Conservation (phyloP, 2,329 filamentous ascomycete genomes). For the Fusarium neocosmosporiellum region DNA sequence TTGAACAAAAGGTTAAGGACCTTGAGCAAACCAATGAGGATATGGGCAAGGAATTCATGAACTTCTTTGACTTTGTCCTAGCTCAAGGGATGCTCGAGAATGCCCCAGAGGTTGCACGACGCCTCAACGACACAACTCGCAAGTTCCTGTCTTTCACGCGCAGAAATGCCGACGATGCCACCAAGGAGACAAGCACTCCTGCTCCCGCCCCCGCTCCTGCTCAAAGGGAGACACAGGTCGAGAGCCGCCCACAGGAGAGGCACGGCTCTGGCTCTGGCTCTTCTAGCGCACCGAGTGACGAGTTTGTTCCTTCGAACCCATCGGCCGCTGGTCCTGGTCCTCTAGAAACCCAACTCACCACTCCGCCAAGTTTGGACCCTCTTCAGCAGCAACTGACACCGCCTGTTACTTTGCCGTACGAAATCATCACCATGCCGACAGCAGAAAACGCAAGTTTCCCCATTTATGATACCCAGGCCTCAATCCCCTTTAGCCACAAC, state of each 20-base stretch:
- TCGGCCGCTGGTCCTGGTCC: neutral
- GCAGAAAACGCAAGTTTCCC: constrained; percentile 66
- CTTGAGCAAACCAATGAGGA: constrained; percentile 77
- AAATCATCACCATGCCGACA: constrained; percentile 63
- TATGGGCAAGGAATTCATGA: constrained; percentile 78
- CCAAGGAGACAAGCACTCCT: constrained; percentile 11
- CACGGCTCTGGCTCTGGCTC: constrained; percentile 8
- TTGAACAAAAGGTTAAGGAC: constrained; percentile 76
- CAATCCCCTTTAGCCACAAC: constrained; percentile 29
- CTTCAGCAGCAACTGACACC: constrained; percentile 33
- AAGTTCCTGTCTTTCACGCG: constrained; percentile 68
- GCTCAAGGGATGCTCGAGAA: constrained; percentile 67
- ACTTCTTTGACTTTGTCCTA: constrained; percentile 72
- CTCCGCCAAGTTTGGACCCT: constrained; percentile 20
- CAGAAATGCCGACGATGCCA: constrained; percentile 52
- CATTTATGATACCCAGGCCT: constrained; percentile 44
- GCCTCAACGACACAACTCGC: constrained; percentile 67
- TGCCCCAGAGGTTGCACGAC: constrained; percentile 66
- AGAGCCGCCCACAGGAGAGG: constrained; percentile 1
- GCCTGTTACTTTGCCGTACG: constrained; percentile 49
- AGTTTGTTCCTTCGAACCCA: neutral
- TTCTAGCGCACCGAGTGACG: constrained; percentile 17
- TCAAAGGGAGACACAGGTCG: neutral
- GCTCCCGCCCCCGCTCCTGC: neutral
- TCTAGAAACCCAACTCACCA: constrained; percentile 9